A percentile compares a stretch with the other conserved stretches of the same genome.
Evolutionary conservation across 306 rosid genomes (phyloP).

Genomic region (Carpinus fangiana): DNA sequence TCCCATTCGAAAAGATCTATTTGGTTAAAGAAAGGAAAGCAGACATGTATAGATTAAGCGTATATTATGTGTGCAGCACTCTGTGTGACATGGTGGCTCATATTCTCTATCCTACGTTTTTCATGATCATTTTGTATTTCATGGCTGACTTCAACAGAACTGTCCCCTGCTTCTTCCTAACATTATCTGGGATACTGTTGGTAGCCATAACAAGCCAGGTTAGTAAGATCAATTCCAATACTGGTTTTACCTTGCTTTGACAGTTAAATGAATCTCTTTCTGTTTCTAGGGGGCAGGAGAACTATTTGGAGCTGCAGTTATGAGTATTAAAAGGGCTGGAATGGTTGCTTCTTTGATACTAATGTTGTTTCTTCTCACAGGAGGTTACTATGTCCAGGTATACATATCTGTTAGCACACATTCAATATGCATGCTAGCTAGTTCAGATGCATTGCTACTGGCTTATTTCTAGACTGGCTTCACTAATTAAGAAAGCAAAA

Average conservation of each 20-base stretch:
- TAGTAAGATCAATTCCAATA: slow-evolving; percentile 21
- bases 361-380: slow-evolving; percentile 89
- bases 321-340: slow-evolving; percentile 83
- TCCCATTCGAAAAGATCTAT: slow-evolving; percentile 75
- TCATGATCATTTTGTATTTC: slow-evolving; percentile 78
- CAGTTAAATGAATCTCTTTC: neutral
- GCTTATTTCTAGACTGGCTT: neutral
- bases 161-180: slow-evolving; percentile 65
- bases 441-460: neutral
- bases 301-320: slow-evolving; percentile 81
- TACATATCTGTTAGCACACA: neutral
- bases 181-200: slow-evolving; percentile 59
- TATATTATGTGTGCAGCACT: slow-evolving; percentile 86
- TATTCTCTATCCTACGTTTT: slow-evolving; percentile 72
- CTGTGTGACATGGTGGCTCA: slow-evolving; percentile 92
- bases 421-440: neutral
- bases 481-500: neutral
- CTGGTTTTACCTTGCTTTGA: neutral
- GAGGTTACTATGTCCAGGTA: slow-evolving; percentile 98
- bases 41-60: slow-evolving; percentile 93
- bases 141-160: slow-evolving; percentile 94
- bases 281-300: slow-evolving; percentile 85
- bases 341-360: slow-evolving; percentile 78
- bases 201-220: slow-evolving; percentile 94
- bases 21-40: slow-evolving; percentile 92